phyloP scores from a whole-genome alignment of 2,329 filamentous ascomycete genomes.

The Penicillium sp. region DNA sequence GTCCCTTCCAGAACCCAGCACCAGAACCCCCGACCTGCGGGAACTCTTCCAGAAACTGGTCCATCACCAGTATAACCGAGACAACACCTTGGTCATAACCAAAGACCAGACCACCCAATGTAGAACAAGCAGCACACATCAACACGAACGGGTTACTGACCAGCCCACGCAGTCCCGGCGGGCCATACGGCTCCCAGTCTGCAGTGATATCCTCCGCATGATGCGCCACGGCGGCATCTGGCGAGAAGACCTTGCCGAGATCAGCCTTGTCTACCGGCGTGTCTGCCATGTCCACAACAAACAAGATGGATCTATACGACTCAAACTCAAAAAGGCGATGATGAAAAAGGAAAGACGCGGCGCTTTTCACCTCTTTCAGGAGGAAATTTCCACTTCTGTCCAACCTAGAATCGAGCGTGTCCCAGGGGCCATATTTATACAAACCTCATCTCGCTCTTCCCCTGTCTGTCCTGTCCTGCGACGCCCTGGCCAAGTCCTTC shows the following conservation, averaged over 20 bases:
- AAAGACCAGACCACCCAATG: constrained; percentile 58
- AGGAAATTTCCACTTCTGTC: not conserved
- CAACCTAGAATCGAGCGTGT: not conserved
- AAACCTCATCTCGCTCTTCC: not conserved
- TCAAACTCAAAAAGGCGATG: not conserved
- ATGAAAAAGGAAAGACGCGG: not conserved
- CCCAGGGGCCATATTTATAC: constrained; percentile 17
- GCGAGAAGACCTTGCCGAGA: constrained; percentile 26
- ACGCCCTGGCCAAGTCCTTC: not conserved
- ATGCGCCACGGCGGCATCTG: constrained; percentile 29
- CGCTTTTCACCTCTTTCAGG: not conserved
- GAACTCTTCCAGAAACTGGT: constrained; percentile 57
- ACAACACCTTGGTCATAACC: constrained; percentile 57
- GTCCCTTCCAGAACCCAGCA: constrained; percentile 51
- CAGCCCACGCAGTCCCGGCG: constrained; percentile 54
- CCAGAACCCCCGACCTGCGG: constrained; percentile 50
- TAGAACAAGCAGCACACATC: constrained; percentile 58
- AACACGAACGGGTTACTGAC: constrained; percentile 57
- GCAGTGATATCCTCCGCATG: constrained; percentile 42
- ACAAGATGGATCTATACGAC: not conserved
- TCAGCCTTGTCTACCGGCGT: constrained; percentile 14
- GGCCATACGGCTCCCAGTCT: constrained; percentile 42
- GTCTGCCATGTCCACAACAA: constrained; percentile 27
- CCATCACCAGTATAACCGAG: constrained; percentile 58
- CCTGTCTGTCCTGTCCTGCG: no score